phyloP scores from a whole-genome alignment of 345 rosid genomes.

The Jatropha curcas region DNA sequence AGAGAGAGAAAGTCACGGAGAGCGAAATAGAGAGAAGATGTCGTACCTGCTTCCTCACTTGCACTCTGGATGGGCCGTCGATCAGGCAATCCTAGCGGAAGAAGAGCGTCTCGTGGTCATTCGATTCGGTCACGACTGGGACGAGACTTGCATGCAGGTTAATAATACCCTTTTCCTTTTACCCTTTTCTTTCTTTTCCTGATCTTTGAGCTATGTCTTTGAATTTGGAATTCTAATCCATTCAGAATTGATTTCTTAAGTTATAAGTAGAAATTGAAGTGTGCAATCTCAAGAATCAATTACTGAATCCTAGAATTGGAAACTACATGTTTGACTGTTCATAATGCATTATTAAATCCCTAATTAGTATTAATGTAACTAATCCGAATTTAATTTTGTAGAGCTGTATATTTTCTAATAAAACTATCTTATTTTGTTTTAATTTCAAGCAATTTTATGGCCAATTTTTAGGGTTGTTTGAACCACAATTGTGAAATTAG shows the following conservation, averaged over 20 bases:
- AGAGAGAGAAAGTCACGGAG: background rate
- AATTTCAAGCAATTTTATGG: no score
- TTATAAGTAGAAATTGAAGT: no score
- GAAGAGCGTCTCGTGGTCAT: slow-evolving; percentile 93
- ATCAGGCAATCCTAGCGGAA: slow-evolving; percentile 90
- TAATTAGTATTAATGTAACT: background rate
- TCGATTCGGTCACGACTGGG: slow-evolving; percentile 95
- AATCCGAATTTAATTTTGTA: background rate
- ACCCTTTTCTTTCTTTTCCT: background rate
- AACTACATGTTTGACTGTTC: background rate
- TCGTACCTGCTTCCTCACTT: slow-evolving; percentile 87
- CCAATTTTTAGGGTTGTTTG: no score
- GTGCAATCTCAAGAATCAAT: no score
- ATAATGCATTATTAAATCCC: background rate
- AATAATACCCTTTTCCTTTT: background rate
- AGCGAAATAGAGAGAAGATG: slow-evolving; percentile 47
- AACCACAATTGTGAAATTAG: no score
- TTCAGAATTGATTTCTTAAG: no score
- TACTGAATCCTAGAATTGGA: no score
- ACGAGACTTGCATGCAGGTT: slow-evolving; percentile 97
- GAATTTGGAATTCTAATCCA: no score
- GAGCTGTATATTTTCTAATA: background rate
- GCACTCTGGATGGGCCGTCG: slow-evolving; percentile 96
- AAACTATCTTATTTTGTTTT: no score
- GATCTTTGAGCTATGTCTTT: no score